Evolutionary conservation across 345 rosid genomes (phyloP), one percentile per base, ranked within the genome.

Genomic region (Schrenkiella parvula): DNA sequence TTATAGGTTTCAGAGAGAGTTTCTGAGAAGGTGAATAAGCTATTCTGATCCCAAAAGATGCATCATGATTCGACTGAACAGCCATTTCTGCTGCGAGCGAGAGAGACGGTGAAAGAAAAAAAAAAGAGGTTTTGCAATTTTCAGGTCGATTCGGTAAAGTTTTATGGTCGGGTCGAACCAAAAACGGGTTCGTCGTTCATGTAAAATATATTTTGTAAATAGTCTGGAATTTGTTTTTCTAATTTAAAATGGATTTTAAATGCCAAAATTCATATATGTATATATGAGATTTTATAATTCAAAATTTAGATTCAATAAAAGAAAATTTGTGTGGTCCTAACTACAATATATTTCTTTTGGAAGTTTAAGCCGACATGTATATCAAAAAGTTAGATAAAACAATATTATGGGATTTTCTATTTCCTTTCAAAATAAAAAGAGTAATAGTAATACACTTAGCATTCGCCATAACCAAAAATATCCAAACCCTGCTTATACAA

Each of bases 81-180:
- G 84, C 79, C 83, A 82, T 80, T 67, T 22, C 46, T 32, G 70
- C 51, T 52, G 50, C 48, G 50, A 32, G 28, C 31, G 2, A 59
- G 64, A 50, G 47, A 52, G 42, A 60, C 54, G 10, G 55, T 4
- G 46, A 3, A n/a, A 15, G 14, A 15, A 4, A 21, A 21, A 19
- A n/a, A n/a, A 12, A 29, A 21, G 19, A 41, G 73, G 39, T 75
- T 75, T 51, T 21, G 18, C 64, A 10, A 34, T 26, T 31, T 67
- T 31, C 46, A 14, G 48, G 48, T 70, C 34, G 39, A 19, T 8
- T 10, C 63, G 55, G 57, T 53, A 21, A 19, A 4, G n/a, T n/a
- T n/a, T 39, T 29, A 34, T 52, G 22, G 54, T 29, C 62, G 52
- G 78, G 28, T 66, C 66, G 26, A 35, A 12, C 8, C 41, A 17